Evolutionary conservation across 2,329 filamentous ascomycete species (phyloP).

Genomic region (Capronia americana): DNA sequence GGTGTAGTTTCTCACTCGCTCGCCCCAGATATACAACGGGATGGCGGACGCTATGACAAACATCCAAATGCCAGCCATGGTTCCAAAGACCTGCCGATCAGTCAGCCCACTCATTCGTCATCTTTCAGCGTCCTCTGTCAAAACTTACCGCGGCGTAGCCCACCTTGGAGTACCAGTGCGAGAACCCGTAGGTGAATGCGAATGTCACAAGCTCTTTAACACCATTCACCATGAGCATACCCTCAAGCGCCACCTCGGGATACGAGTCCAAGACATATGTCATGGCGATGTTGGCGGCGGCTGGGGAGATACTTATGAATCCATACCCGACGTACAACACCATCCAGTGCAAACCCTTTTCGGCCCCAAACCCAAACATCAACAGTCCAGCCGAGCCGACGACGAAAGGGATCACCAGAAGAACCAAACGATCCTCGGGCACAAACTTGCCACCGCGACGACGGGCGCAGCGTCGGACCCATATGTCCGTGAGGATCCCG

Average conservation of each 20-base stretch:
- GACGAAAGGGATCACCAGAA: constrained; percentile 20
- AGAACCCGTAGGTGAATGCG: constrained; percentile 43
- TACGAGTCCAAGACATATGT: constrained; percentile 26
- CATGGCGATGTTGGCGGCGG: constrained; percentile 20
- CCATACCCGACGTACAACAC: constrained; percentile 24
- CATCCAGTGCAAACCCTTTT: constrained; percentile 15
- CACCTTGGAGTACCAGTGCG: constrained; percentile 40
- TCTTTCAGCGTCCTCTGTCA: neutral
- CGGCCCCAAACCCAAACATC: constrained; percentile 24
- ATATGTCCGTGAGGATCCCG: constrained; percentile 16
- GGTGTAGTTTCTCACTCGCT: constrained; percentile 7
- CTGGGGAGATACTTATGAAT: constrained; percentile 9
- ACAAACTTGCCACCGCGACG: constrained; percentile 16
- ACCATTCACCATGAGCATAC: constrained; percentile 39
- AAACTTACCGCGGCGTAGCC: constrained; percentile 35
- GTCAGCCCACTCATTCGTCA: neutral
- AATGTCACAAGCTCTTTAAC: constrained; percentile 43
- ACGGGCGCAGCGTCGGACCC: constrained; percentile 1
- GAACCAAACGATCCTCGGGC: constrained; percentile 19
- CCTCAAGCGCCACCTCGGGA: constrained; percentile 19
- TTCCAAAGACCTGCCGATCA: constrained; percentile 21
- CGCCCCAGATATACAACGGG: constrained; percentile 20
- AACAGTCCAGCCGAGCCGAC: constrained; percentile 15
- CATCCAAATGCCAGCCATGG: constrained; percentile 24
- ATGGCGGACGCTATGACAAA: constrained; percentile 4